These are phyloP conservation scores for Fulvia fulva DNA, from an alignment of 2,329 filamentous ascomycete genomes.

Conservation along the genomic window DNA sequence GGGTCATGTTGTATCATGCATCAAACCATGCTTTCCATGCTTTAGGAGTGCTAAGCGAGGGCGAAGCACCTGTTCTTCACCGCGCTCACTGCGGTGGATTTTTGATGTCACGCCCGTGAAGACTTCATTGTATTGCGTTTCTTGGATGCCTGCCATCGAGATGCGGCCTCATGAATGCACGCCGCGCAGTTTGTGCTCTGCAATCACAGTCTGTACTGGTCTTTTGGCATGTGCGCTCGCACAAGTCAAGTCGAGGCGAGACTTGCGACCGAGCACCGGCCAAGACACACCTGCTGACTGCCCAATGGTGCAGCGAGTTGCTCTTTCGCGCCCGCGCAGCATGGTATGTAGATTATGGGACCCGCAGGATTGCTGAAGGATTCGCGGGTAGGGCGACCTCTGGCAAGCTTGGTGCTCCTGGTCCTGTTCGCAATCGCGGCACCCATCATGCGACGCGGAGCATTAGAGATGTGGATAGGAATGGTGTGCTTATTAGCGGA, in stretches of 20 bases:
- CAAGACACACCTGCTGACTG: constrained; percentile 1
- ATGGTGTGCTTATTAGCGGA: constrained; percentile 2
- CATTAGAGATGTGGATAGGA: constrained; percentile 11
- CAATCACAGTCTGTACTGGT: not conserved
- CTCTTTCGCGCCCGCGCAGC: constrained; percentile 3
- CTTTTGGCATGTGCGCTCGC: not conserved
- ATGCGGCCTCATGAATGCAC: constrained; percentile 1
- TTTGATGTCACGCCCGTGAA: constrained; percentile 8
- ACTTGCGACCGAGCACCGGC: constrained; percentile 14
- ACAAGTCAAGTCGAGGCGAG: not conserved
- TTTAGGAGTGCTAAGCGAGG: constrained; percentile 1
- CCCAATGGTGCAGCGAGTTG: constrained; percentile 12
- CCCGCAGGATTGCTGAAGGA: constrained; percentile 14
- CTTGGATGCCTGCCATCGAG: not conserved
- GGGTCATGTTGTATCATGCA: not conserved
- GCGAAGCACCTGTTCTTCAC: constrained; percentile 4
- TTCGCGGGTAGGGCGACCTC: constrained; percentile 17
- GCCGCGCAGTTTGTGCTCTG: not conserved
- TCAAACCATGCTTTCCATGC: not conserved
- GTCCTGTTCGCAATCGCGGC: constrained; percentile 9
- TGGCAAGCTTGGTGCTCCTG: constrained; percentile 4
- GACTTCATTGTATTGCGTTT: constrained; percentile 4
- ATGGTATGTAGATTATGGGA: constrained; percentile 7
- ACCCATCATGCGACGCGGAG: constrained; percentile 10
- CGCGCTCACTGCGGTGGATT: constrained; percentile 8